Evolutionary conservation across 202 grass and related monocot species (phyloP).

Genomic region (Eragrostis tef): DNA sequence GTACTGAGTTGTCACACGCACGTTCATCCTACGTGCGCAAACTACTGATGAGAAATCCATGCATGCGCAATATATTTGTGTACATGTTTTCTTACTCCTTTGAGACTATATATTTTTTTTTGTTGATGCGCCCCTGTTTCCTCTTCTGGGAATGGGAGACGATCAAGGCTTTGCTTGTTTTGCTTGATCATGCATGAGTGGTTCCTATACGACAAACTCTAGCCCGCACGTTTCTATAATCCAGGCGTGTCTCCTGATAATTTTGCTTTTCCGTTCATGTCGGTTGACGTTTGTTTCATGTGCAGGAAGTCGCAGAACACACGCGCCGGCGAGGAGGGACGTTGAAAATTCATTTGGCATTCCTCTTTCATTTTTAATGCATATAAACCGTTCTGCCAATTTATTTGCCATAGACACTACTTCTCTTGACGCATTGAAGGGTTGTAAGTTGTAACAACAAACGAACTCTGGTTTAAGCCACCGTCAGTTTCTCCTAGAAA

Average conservation of each 20-base stretch:
- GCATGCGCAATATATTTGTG: background rate
- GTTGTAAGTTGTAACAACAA: too few relatives aligned
- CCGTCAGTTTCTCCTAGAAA: background rate
- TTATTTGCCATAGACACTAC: too few relatives aligned
- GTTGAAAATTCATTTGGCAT: too few relatives aligned
- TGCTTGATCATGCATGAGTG: background rate
- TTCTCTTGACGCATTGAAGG: too few relatives aligned
- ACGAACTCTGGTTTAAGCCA: too few relatives aligned
- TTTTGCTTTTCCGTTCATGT: background rate
- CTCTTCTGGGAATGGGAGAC: background rate
- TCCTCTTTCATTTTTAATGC: too few relatives aligned
- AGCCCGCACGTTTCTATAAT: too few relatives aligned
- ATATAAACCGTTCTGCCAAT: too few relatives aligned
- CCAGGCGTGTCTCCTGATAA: background rate
- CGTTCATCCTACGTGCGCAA: background rate
- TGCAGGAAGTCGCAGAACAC: background rate
- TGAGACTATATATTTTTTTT: background rate
- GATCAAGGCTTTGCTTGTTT: background rate
- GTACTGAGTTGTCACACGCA: background rate
- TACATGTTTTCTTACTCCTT: background rate
- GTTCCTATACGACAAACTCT: too few relatives aligned
- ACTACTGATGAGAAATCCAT: background rate
- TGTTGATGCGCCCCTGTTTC: background rate
- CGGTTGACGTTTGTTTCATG: background rate
- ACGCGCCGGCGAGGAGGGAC: background rate